Evolutionary conservation across 2,329 filamentous ascomycete genomes (phyloP).

Genomic region (Fusarium palustre): DNA sequence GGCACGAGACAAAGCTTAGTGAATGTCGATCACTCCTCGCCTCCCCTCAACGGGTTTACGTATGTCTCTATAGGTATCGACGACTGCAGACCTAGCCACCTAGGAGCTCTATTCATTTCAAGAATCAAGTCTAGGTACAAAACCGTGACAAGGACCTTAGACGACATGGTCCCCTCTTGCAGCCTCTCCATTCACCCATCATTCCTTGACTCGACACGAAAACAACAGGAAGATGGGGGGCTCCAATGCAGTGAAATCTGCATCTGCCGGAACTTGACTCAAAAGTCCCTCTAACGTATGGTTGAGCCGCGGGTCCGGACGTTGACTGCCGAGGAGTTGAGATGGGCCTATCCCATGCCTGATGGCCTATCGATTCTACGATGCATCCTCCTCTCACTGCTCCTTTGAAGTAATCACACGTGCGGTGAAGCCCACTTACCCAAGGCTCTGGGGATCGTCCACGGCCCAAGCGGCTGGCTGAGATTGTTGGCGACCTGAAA

Average conservation of each 20-base stretch:
- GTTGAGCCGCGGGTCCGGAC: slow-evolving; percentile 35
- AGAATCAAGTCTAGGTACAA: slow-evolving; percentile 22
- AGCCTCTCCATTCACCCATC: slow-evolving; percentile 1
- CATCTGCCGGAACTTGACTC: slow-evolving; percentile 36
- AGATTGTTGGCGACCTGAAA: slow-evolving; percentile 25
- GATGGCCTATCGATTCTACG: slow-evolving; percentile 10
- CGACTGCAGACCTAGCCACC: slow-evolving; percentile 15
- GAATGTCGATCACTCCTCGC: slow-evolving; percentile 36
- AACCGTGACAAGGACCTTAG: neutral
- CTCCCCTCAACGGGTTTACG: slow-evolving; percentile 12
- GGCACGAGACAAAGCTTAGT: slow-evolving; percentile 31
- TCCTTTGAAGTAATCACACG: slow-evolving; percentile 20
- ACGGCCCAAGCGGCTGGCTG: slow-evolving; percentile 29
- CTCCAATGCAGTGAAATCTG: slow-evolving; percentile 29
- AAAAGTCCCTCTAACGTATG: slow-evolving; percentile 35
- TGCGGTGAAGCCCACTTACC: slow-evolving; percentile 26
- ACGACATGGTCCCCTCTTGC: slow-evolving; percentile 24
- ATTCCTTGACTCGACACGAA: slow-evolving; percentile 32
- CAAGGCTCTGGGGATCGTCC: slow-evolving; percentile 24
- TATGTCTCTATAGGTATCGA: slow-evolving; percentile 16
- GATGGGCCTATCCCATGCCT: slow-evolving; percentile 17
- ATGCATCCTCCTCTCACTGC: neutral
- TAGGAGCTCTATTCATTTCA: neutral
- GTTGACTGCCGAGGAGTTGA: slow-evolving; percentile 26
- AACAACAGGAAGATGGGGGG: slow-evolving; percentile 8